Evolutionary conservation across 352 stramenopile genomes (phyloP), one percentile per base, ranked within the genome.

Genomic region (Phytophthora ohioensis): DNA sequence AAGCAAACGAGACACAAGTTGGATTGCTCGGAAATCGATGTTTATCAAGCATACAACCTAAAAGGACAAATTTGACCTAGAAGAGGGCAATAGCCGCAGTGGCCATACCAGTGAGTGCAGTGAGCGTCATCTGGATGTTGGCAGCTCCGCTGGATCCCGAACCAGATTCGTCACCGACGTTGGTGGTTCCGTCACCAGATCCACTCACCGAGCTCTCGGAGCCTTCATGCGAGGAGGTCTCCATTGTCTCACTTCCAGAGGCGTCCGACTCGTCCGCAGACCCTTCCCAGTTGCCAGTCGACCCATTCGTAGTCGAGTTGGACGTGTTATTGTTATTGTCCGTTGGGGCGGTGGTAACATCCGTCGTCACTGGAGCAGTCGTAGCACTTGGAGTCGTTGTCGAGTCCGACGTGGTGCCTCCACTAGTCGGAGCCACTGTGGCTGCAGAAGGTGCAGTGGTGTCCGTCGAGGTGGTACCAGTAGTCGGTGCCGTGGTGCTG

Each of bases 21-120:
- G n/a, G 21, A 49, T 5, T 34, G 36, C 62, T 59, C 57, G 34
- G 41, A 56, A 64, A 79, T 47, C 43, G 49, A 69, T 68, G 47
- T 64, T 73, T 71, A 74, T 78, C 58, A 62, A 75, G 54, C 31
- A 32, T 69, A 76, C 45, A 80, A 75, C 60, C 52, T 71, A 72
- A 67, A 30, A 62, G 39, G 38, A 61, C 64, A 67, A 57, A 41
- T 34, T 47, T 17, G 45, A 51, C 54, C 63, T 79, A 79, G 58
- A 76, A 66, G 57, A 79, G 38, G 13, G 57, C 57, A 41, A 57
- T 41, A 31, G 67, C 64, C 11, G 64, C 21, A 21, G 59, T 67
- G 35, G 43, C 64, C 45, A 58, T 62, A 38, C 69, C 39, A n/a
- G 57, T 57, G 41, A 64, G 67, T 17, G 56, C 46, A 11, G 47